phyloP scores from a whole-genome alignment of 495 filamentous ascomycete genomes.

The Chaetomidium leptoderma region DNA sequence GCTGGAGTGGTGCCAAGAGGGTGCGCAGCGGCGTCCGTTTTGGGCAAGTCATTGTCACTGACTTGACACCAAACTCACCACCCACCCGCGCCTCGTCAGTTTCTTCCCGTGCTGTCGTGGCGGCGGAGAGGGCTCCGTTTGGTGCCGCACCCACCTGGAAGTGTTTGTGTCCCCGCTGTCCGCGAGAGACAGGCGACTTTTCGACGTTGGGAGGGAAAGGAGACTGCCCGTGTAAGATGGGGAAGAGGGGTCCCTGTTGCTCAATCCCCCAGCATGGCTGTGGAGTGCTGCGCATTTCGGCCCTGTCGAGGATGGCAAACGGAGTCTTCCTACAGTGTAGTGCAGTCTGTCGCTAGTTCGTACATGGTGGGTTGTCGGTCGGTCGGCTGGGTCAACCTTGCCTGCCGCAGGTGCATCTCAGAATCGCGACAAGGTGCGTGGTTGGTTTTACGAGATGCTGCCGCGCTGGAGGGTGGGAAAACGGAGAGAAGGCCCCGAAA shows the following conservation, averaged over 20 bases:
- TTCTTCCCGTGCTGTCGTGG: background rate
- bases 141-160: background rate
- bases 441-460: slow-evolving; percentile 7
- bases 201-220: too few species aligned
- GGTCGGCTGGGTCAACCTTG: background rate
- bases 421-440: slow-evolving; percentile 3
- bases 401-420: background rate
- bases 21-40: background rate
- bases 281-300: too few species aligned
- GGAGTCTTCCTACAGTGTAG: too few species aligned
- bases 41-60: background rate
- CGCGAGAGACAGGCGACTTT: too few species aligned
- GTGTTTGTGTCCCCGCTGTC: too few species aligned
- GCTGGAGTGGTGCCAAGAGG: background rate
- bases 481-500: background rate
- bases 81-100: background rate
- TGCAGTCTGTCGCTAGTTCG: too few species aligned
- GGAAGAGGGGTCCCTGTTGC: too few species aligned
- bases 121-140: background rate
- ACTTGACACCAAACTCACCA: background rate
- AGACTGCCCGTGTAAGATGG: too few species aligned
- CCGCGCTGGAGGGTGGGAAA: background rate
- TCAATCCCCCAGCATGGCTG: too few species aligned
- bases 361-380: too few species aligned
- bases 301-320: too few species aligned